A percentile compares a stretch with the other conserved stretches of the same genome.
Evolutionary conservation across 805 yeast genomes (phyloP).

Genomic region (Yamadazyma sp.): DNA sequence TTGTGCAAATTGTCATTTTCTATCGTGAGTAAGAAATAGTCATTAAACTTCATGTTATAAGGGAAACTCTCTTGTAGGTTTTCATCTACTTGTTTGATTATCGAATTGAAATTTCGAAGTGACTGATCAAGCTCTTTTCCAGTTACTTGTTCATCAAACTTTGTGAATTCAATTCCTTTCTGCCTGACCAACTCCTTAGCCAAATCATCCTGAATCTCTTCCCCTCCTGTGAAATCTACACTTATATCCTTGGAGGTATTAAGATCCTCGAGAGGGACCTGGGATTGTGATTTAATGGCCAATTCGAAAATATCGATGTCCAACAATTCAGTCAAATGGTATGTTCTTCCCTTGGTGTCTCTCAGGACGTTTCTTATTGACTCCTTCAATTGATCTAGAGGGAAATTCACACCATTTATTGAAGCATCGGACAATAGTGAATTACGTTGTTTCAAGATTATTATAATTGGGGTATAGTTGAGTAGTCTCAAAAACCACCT

Average conservation of each 20-base stretch:
- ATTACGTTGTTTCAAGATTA: constrained; percentile 26
- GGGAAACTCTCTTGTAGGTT: constrained; percentile 20
- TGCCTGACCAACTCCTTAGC: constrained; percentile 5
- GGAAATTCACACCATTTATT: constrained; percentile 20
- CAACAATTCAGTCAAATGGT: constrained; percentile 30
- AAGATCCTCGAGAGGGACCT: not conserved
- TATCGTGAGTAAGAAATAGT: constrained; percentile 26
- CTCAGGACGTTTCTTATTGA: constrained; percentile 5
- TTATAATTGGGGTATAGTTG: constrained; percentile 25
- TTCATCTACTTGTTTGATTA: not conserved
- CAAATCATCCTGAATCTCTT: constrained; percentile 12
- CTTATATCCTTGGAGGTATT: not conserved
- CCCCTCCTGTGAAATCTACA: constrained; percentile 8
- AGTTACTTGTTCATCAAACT: constrained; percentile 1
- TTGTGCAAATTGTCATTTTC: constrained; percentile 23
- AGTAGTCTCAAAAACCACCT: constrained; percentile 29
- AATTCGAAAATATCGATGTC: constrained; percentile 27
- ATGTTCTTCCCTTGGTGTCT: constrained; percentile 19
- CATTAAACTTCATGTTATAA: constrained; percentile 27
- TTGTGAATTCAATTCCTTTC: constrained; percentile 8
- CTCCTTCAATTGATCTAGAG: constrained; percentile 14
- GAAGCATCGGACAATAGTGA: constrained; percentile 26
- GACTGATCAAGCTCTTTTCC: too few relatives aligned
- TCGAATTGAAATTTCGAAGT: too few relatives aligned
- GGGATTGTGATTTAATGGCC: constrained; percentile 14